phyloP scores from a whole-genome alignment of 441 rosid species.

The Euphorbia schlechtendalii region DNA sequence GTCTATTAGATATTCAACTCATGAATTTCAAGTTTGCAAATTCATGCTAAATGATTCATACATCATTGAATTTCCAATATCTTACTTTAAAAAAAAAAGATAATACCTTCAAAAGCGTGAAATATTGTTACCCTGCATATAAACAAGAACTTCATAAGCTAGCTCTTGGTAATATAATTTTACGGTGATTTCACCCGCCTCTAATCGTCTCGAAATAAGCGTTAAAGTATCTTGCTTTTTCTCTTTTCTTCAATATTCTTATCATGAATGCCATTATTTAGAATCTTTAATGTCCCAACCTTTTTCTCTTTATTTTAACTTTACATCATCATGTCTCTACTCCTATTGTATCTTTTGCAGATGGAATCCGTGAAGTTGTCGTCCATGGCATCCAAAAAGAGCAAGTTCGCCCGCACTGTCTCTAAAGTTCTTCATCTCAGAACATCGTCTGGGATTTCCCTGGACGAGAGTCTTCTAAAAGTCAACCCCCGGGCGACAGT shows the following conservation, averaged over 20 bases:
- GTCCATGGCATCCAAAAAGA: conserved; percentile 52
- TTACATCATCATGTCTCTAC: conserved; percentile 15
- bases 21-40: too few species aligned
- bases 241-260: conserved; percentile 23
- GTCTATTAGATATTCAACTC: too few species aligned
- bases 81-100: too few species aligned
- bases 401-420: conserved; percentile 51
- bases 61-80: too few species aligned
- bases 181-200: too few species aligned
- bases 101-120: too few species aligned
- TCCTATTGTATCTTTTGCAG: conserved; percentile 24
- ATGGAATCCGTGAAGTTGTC: conserved; percentile 71
- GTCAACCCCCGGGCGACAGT: conserved; percentile 29
- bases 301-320: conserved; percentile 7
- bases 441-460: too few species aligned
- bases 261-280: conserved; percentile 17
- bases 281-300: conserved; percentile 16
- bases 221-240: conserved; percentile 38
- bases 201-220: conserved; percentile 25
- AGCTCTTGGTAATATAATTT: too few species aligned
- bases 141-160: too few species aligned
- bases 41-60: too few species aligned
- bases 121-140: too few species aligned
- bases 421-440: conserved; percentile 63
- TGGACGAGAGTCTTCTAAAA: too few species aligned